Conservation (phyloP, 768 basidiomycete genomes). For the Grammothele lineata region DNA sequence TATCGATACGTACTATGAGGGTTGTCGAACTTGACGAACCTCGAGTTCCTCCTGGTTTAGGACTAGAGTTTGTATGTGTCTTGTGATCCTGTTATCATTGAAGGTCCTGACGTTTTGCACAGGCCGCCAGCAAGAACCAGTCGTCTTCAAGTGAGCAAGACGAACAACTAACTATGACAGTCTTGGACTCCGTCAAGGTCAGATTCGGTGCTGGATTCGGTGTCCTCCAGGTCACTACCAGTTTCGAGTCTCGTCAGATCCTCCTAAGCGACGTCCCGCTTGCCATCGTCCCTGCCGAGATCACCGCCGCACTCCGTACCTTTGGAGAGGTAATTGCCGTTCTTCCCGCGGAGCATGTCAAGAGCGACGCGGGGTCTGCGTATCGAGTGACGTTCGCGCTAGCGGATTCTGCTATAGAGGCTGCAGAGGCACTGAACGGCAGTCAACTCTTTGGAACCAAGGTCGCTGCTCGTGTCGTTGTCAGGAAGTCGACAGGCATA, state of each 20-base stretch:
- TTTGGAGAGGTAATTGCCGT: slow-evolving; percentile 48
- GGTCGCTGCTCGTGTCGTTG: slow-evolving; percentile 43
- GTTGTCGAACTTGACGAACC: too few species aligned
- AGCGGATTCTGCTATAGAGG: slow-evolving; percentile 48
- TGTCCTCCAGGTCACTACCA: slow-evolving; percentile 53
- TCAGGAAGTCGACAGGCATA: slow-evolving; percentile 34
- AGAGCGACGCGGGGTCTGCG: background rate
- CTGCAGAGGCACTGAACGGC: slow-evolving; percentile 48
- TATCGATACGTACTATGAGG: too few species aligned
- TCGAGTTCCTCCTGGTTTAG: slow-evolving; percentile 21
- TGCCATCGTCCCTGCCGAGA: slow-evolving; percentile 26
- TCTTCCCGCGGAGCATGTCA: slow-evolving; percentile 18
- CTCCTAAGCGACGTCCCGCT: slow-evolving; percentile 48
- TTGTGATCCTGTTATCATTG: too few species aligned
- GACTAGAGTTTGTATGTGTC: slow-evolving; percentile 15
- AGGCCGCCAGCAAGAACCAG: too few species aligned
- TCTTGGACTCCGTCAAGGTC: slow-evolving; percentile 54
- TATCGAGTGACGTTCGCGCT: slow-evolving; percentile 44
- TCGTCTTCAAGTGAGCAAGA: too few species aligned
- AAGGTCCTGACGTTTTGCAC: too few species aligned
- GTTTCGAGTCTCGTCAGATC: slow-evolving; percentile 66
- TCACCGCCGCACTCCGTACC: slow-evolving; percentile 36
- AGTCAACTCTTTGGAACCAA: slow-evolving; percentile 31
- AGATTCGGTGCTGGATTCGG: slow-evolving; percentile 58
- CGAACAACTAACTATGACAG: slow-evolving; percentile 20